Base-by-base conservation (phyloP, 192 early-diverging fungal species). In the Geosiphon pyriformis region DNA sequence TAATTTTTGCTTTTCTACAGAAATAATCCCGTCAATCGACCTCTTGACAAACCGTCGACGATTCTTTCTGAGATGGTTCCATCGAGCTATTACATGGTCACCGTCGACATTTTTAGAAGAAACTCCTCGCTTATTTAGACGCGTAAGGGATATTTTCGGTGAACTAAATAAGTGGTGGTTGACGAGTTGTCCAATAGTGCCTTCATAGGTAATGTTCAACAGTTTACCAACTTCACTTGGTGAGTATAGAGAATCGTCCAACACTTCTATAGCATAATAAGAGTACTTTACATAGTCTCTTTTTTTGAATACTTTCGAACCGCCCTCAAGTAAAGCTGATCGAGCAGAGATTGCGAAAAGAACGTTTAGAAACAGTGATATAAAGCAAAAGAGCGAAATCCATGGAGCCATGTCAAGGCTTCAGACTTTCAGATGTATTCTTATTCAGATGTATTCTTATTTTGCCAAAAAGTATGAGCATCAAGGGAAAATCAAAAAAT, bases 141-240 rank as follows among this genome's bases (percentile, higher is more conserved):
- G 46, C 12, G 11, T 23, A 11, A 33, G 29, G n/a, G 59, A 52
- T 17, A 67, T 34, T 50, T 80, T 83, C 20, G 75, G 69, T 46
- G 74, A 73, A 17, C 87, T 86, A 26, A 87, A 80, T 35, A 86
- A 78, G 67, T 85, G 88, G 69, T 90, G 83, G 29, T 88, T 73
- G 0, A 32, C 12, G 26, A 94, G 70, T 59, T 87, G 83, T 26
- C 91, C 92, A 4, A 94, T 81, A 30, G 72, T 79, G 15, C 90
- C 89, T 31, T 83, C 73, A 47, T 75, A 78, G 29, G 65, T 53
- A 4, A 77, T 74, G 6, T 74, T 70, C 23, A 85, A 51, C n/a
- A 74, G 64, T 0, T 63, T 51, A 3, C 74, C 78, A 22, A 81
- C 60, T 33, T 75, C 68, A 11, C 68, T 49, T 2, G 78, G 75